Percentiles rank a stretch among this genome's conserved stretches.
Conservation (phyloP, 2,329 filamentous ascomycete species). For the Ophiostoma novo-ulmi region DNA sequence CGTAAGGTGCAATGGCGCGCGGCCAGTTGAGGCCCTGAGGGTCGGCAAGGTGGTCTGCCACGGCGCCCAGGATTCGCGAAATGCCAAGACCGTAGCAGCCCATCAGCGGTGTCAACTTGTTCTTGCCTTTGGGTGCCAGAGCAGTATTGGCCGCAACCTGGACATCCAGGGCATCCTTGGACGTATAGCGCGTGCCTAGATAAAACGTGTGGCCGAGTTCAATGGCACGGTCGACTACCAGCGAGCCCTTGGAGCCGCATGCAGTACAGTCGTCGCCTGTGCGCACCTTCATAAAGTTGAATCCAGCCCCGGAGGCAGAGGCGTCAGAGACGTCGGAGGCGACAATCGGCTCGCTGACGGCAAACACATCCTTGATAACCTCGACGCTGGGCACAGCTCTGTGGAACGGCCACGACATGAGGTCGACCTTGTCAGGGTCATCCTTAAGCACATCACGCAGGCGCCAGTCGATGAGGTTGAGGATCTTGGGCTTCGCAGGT, state of each 20-base stretch:
- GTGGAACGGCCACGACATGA: slow-evolving; percentile 19
- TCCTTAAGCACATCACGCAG: slow-evolving; percentile 25
- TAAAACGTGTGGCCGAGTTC: slow-evolving; percentile 95
- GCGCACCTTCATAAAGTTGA: slow-evolving; percentile 61
- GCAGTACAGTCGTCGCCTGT: slow-evolving; percentile 67
- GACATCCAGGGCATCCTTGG: slow-evolving; percentile 57
- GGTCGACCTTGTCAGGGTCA: neutral
- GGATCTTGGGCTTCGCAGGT: slow-evolving; percentile 26
- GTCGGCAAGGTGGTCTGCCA: slow-evolving; percentile 71
- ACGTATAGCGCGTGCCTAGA: slow-evolving; percentile 80
- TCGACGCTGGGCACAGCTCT: neutral
- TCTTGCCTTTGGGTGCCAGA: slow-evolving; percentile 31
- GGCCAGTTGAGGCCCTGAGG: slow-evolving; percentile 81
- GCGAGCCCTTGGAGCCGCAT: slow-evolving; percentile 54
- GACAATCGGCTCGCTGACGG: neutral
- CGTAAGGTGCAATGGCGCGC: slow-evolving; percentile 75
- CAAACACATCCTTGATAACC: neutral
- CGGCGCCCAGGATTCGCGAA: slow-evolving; percentile 80
- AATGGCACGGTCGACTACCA: slow-evolving; percentile 67
- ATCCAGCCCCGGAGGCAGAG: slow-evolving; percentile 30
- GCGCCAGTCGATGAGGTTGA: slow-evolving; percentile 39
- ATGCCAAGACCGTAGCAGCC: slow-evolving; percentile 95
- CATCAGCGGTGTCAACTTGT: slow-evolving; percentile 58
- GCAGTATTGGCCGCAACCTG: slow-evolving; percentile 31
- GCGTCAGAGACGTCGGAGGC: neutral